A percentile compares a stretch with the other conserved stretches of the same genome.
phyloP scores from a whole-genome alignment of 208 protist species.

The Leishmania martiniquensis region DNA sequence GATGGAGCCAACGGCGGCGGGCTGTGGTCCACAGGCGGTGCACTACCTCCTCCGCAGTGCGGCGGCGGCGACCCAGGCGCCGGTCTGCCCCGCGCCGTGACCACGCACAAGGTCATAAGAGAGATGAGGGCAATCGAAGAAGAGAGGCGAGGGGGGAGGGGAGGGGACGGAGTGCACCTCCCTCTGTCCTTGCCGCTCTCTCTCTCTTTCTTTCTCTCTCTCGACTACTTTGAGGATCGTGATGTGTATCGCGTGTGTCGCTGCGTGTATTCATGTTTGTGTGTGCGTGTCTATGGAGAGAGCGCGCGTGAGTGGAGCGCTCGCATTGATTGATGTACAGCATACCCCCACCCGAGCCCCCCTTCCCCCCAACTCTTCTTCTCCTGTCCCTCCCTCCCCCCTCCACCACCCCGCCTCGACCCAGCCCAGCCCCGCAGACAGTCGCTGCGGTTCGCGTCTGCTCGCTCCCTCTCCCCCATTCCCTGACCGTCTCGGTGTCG shows the following conservation, averaged over 20 bases:
- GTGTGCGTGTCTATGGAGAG: background rate
- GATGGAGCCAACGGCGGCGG: constrained; percentile 8
- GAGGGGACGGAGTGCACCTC: background rate
- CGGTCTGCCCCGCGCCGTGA: background rate
- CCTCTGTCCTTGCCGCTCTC: background rate
- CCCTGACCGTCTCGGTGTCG: no score
- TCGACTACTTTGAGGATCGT: background rate
- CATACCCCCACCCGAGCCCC: background rate
- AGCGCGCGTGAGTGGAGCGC: background rate
- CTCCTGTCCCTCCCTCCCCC: background rate
- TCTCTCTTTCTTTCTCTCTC: background rate
- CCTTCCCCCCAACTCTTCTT: background rate
- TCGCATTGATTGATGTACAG: background rate
- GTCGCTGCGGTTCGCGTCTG: no score
- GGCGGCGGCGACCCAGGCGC: background rate
- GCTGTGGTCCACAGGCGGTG: constrained; percentile 21
- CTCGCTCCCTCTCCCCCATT: no score
- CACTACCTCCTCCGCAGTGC: constrained; percentile 8
- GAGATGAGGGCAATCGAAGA: background rate
- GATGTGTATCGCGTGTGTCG: background rate
- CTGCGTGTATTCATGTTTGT: background rate
- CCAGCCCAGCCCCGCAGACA: no score
- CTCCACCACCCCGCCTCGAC: no score
- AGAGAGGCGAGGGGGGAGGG: background rate
- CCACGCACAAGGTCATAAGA: background rate